Conservation (phyloP, 352 stramenopile genomes). For the Globisporangium barbulae region DNA sequence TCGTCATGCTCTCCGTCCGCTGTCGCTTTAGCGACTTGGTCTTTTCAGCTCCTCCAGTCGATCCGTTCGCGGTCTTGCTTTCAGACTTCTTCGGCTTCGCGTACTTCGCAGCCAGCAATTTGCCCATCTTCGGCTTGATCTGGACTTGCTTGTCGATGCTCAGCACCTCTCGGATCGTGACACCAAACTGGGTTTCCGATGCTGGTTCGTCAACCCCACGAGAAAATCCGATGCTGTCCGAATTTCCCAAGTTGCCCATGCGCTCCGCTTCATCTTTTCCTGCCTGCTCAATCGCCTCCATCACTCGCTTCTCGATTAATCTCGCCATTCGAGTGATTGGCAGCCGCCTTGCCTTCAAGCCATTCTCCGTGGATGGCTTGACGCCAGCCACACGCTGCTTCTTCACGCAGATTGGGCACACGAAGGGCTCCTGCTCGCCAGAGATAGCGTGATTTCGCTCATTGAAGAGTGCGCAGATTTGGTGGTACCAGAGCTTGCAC, state of each 20-base stretch:
- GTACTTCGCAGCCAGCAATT: conserved; percentile 66
- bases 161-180: conserved; percentile 85
- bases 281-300: conserved; percentile 72
- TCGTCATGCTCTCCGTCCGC: conserved; percentile 27
- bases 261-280: conserved; percentile 73
- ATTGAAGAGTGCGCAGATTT: conserved; percentile 99
- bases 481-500: conserved; percentile 99
- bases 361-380: conserved; percentile 77
- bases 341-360: conserved; percentile 71
- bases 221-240: conserved; percentile 79
- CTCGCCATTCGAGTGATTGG: conserved; percentile 85
- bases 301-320: conserved; percentile 76
- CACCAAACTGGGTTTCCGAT: conserved; percentile 77
- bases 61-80: conserved; percentile 9
- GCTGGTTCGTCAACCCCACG: conserved; percentile 54
- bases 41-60: conserved; percentile 21
- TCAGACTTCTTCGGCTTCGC: conserved; percentile 53
- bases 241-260: conserved; percentile 81
- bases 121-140: conserved; percentile 82
- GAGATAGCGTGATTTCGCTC: conserved; percentile 95
- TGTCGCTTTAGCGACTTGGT: conserved; percentile 75
- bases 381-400: conserved; percentile 73
- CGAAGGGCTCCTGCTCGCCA: conserved; percentile 82
- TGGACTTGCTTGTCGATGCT: conserved; percentile 88
- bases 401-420: conserved; percentile 85